These are phyloP conservation scores for Zalerion maritima DNA, from an alignment of 495 filamentous ascomycete species.

Conservation along the genomic window DNA sequence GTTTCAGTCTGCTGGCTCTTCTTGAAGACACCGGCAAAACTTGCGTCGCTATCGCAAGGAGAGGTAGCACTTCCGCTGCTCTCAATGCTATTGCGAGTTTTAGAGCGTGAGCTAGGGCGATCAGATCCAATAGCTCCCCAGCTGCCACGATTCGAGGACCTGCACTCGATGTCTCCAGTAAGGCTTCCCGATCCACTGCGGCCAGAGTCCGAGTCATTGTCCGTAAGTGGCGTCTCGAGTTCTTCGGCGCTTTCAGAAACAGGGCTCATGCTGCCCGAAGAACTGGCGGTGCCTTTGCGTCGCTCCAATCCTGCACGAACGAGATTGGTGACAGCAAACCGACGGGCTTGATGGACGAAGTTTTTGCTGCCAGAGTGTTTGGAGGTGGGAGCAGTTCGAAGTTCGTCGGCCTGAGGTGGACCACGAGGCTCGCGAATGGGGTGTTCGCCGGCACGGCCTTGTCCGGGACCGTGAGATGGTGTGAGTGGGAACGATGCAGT, in stretches of 20 bases:
- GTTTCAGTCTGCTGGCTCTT: constrained; percentile 30
- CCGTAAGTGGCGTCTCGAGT: constrained; percentile 46
- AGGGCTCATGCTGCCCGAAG: constrained; percentile 71
- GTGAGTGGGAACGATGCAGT: constrained; percentile 65
- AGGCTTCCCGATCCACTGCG: constrained; percentile 69
- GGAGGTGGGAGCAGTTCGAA: constrained; percentile 76
- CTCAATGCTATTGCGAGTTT: constrained; percentile 46
- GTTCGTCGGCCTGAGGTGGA: constrained; percentile 82
- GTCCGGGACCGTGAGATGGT: constrained; percentile 88
- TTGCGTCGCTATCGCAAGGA: constrained; percentile 25
- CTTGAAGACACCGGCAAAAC: constrained; percentile 46
- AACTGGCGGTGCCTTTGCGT: constrained; percentile 47
- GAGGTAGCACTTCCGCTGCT: constrained; percentile 42
- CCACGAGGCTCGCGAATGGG: constrained; percentile 87
- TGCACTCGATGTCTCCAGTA: constrained; percentile 53
- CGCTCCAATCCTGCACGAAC: constrained; percentile 83
- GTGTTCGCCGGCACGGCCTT: constrained; percentile 85
- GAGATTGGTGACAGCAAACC: constrained; percentile 78
- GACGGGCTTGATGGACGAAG: constrained; percentile 85
- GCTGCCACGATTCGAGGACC: constrained; percentile 52
- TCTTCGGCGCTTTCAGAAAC: constrained; percentile 73
- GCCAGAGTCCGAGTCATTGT: constrained; percentile 66
- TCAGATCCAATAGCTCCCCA: constrained; percentile 75
- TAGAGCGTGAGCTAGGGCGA: constrained; percentile 43
- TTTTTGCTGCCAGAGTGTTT: constrained; percentile 98